phyloP scores from a whole-genome alignment of 306 rosid genomes.

The Acacia acuminata region DNA sequence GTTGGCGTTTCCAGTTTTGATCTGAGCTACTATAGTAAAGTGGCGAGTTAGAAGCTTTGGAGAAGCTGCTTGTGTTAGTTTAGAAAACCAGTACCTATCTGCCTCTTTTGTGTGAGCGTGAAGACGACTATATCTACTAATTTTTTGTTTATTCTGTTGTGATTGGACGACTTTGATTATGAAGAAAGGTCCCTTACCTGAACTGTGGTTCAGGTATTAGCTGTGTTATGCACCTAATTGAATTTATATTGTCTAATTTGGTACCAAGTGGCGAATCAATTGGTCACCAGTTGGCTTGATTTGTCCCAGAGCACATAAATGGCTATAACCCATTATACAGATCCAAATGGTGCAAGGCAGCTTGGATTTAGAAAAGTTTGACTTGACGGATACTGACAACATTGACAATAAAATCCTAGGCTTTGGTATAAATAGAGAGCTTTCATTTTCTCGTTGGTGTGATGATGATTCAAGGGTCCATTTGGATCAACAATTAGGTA shows the following conservation, averaged over 20 bases:
- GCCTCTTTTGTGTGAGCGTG: background rate
- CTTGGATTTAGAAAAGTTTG: slow-evolving; percentile 47
- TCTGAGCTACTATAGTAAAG: slow-evolving; percentile 24
- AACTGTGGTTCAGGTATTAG: slow-evolving; percentile 23
- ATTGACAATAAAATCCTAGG: slow-evolving; percentile 41
- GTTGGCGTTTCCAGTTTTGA: slow-evolving; percentile 31
- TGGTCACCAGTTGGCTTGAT: slow-evolving; percentile 31
- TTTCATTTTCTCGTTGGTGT: slow-evolving; percentile 75
- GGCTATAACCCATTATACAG: slow-evolving; percentile 39
- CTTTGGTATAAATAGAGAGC: slow-evolving; percentile 56
- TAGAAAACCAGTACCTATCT: background rate
- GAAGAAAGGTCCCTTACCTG: slow-evolving; percentile 12
- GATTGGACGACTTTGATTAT: slow-evolving; percentile 18
- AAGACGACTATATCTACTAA: slow-evolving; percentile 1
- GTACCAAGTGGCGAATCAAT: slow-evolving; percentile 27
- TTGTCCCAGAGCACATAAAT: slow-evolving; percentile 31
- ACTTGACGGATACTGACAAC: slow-evolving; percentile 28
- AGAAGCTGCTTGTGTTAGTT: slow-evolving; percentile 29
- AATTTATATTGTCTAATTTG: slow-evolving; percentile 32
- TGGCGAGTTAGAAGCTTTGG: slow-evolving; percentile 22
- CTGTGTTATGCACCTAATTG: slow-evolving; percentile 23
- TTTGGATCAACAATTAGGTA: slow-evolving; percentile 41
- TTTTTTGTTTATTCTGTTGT: background rate
- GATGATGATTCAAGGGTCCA: slow-evolving; percentile 53
- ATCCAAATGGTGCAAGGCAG: slow-evolving; percentile 66